These are phyloP conservation scores for Gracilaria gracilis DNA, from an alignment of 23 red algal genomes.

Conservation along the genomic window DNA sequence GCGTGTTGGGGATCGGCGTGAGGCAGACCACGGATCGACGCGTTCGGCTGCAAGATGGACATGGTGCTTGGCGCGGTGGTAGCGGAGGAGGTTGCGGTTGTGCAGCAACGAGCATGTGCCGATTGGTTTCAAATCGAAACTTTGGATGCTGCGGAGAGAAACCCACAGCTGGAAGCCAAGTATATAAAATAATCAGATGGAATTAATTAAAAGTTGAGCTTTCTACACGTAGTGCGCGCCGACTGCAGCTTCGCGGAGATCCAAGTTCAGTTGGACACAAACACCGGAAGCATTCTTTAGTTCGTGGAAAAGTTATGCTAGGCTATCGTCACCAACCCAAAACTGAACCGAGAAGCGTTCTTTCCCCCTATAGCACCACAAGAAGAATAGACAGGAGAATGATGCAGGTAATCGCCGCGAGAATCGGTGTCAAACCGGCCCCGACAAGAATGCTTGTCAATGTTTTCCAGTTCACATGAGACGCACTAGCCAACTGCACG, in stretches of 20 bases:
- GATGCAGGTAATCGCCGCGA: conserved; percentile 22
- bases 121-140: too few relatives aligned
- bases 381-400: conserved; percentile 1
- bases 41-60: conserved; percentile 72
- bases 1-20: conserved; percentile 29
- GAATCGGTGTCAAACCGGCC: conserved; percentile 21
- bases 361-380: background rate
- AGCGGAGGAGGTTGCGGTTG: background rate
- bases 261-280: too few relatives aligned
- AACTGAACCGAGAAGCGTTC: too few relatives aligned
- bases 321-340: background rate
- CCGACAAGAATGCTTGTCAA: conserved; percentile 52
- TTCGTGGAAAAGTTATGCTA: background rate
- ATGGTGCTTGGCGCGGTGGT: background rate
- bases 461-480: conserved; percentile 68
- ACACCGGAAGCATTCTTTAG: too few relatives aligned
- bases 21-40: conserved; percentile 47
- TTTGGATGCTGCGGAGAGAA: too few relatives aligned
- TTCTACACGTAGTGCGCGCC: too few relatives aligned
- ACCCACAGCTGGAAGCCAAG: conserved; percentile 4
- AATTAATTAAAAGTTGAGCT: background rate
- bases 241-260: too few relatives aligned
- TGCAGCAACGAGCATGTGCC: too few relatives aligned
- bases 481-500: conserved; percentile 81
- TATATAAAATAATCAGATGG: background rate